These are phyloP conservation scores for Pyrenula aspistea DNA, from an alignment of 495 filamentous ascomycete genomes.

Conservation along the genomic window DNA sequence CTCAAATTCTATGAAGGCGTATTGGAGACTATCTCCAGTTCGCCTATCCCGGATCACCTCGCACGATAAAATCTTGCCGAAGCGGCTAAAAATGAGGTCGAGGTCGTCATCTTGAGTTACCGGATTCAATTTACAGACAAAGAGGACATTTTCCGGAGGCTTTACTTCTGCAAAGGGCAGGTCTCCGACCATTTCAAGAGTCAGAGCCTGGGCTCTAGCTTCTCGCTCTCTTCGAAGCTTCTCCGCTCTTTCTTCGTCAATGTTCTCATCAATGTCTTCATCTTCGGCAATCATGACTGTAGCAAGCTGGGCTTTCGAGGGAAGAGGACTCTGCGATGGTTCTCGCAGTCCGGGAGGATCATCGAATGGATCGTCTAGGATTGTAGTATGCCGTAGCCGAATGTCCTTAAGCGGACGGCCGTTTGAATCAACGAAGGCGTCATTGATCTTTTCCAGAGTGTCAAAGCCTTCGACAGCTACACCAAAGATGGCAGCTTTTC, in stretches of 20 bases:
- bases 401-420: slow-evolving; percentile 84
- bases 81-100: slow-evolving; percentile 90
- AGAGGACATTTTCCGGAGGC: slow-evolving; percentile 91
- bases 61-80: slow-evolving; percentile 89
- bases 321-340: slow-evolving; percentile 69
- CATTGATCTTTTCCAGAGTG: slow-evolving; percentile 84
- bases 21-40: slow-evolving; percentile 90
- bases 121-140: slow-evolving; percentile 97
- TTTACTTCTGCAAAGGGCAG: slow-evolving; percentile 96
- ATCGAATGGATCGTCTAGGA: slow-evolving; percentile 80
- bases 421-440: slow-evolving; percentile 69
- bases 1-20: slow-evolving; percentile 95
- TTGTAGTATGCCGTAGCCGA: slow-evolving; percentile 77
- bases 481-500: slow-evolving; percentile 86
- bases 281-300: slow-evolving; percentile 88
- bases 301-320: slow-evolving; percentile 72
- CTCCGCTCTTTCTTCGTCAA: slow-evolving; percentile 68
- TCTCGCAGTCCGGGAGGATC: slow-evolving; percentile 66
- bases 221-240: slow-evolving; percentile 76
- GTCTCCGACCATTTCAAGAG: slow-evolving; percentile 95
- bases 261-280: slow-evolving; percentile 64
- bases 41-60: slow-evolving; percentile 93
- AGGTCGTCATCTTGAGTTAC: slow-evolving; percentile 94
- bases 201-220: slow-evolving; percentile 86
- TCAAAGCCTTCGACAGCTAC: slow-evolving; percentile 92